These are phyloP conservation scores for Raffaelea arxii DNA, from an alignment of 2,329 filamentous ascomycete genomes.

Conservation along the genomic window DNA sequence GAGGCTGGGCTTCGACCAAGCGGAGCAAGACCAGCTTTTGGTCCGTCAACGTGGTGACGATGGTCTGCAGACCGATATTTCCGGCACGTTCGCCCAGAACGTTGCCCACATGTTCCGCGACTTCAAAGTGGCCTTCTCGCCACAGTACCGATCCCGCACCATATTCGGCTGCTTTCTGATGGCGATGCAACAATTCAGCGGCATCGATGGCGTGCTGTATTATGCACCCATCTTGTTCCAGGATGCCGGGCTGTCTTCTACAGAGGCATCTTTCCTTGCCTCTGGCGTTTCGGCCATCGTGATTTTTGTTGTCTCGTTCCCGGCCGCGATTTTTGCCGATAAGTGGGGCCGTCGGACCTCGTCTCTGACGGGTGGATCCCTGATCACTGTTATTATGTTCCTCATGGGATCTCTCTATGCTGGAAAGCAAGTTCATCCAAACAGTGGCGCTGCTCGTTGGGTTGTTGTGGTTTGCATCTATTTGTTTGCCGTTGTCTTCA, in stretches of 20 bases:
- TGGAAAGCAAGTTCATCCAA: conserved; percentile 24
- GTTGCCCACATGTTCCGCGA: conserved; percentile 19
- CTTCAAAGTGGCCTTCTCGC: conserved; percentile 23
- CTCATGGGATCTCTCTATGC: conserved; percentile 44
- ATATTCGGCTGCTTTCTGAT: conserved; percentile 47
- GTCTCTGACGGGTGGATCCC: conserved; percentile 40
- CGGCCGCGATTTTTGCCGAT: conserved; percentile 44
- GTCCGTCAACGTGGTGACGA: conserved; percentile 14
- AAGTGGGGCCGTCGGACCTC: conserved; percentile 44
- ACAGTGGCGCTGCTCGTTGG: conserved; percentile 32
- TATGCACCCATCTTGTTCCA: conserved; percentile 52
- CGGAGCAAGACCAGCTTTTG: conserved; percentile 29
- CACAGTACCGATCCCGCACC: conserved; percentile 32
- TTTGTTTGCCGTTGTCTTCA: conserved; percentile 35
- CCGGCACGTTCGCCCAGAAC: conserved; percentile 18
- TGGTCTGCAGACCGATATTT: conserved; percentile 17
- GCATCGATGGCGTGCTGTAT: conserved; percentile 51
- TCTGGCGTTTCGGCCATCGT: conserved; percentile 49
- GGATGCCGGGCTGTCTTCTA: conserved; percentile 45
- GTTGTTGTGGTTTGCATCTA: conserved; percentile 42
- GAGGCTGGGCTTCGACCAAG: conserved; percentile 32
- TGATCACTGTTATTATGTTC: conserved; percentile 40
- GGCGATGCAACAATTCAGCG: conserved; percentile 48
- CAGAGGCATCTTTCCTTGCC: conserved; percentile 44
- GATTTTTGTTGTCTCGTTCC: conserved; percentile 43